Evolutionary conservation across 768 basidiomycete species (phyloP).

Genomic region (Stropharia rugosoannulata): DNA sequence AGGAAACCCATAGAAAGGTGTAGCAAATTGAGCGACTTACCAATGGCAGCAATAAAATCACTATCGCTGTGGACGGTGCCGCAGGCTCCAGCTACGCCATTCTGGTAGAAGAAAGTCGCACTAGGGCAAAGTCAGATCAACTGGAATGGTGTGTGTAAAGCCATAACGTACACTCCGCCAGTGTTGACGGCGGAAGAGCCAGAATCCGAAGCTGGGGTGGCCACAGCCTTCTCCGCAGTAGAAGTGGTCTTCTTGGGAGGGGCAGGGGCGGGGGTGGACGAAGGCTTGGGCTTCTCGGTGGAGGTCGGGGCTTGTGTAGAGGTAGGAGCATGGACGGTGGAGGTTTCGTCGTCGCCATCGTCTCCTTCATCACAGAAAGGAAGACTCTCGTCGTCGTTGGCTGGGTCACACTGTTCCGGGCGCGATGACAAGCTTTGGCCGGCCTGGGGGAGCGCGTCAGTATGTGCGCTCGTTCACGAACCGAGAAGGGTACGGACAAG

Average conservation of each 20-base stretch:
- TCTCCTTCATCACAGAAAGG: slow-evolving; percentile 22
- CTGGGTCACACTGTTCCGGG: slow-evolving; percentile 50
- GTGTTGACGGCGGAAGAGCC: slow-evolving; percentile 24
- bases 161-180: slow-evolving; percentile 47
- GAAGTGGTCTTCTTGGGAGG: slow-evolving; percentile 3
- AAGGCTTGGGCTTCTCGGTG: slow-evolving; percentile 16
- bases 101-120: slow-evolving; percentile 70
- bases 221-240: slow-evolving; percentile 8
- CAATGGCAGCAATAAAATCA: slow-evolving; percentile 62
- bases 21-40: slow-evolving; percentile 32
- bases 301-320: slow-evolving; percentile 19
- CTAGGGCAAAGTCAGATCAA: slow-evolving; percentile 27
- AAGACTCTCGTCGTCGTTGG: slow-evolving; percentile 17
- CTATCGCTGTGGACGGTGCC: slow-evolving; percentile 59
- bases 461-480: slow-evolving; percentile 1
- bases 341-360: slow-evolving; percentile 11
- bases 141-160: slow-evolving; percentile 1
- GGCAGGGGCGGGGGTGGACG: slow-evolving; percentile 4
- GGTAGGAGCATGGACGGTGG: slow-evolving; percentile 26
- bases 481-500: slow-evolving; percentile 38
- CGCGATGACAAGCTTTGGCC: slow-evolving; percentile 49
- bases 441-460: slow-evolving; percentile 32
- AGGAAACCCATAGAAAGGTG: slow-evolving; percentile 1
- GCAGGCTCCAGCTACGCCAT: slow-evolving; percentile 78
- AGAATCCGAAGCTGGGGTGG: slow-evolving; percentile 11